phyloP scores from a whole-genome alignment of 768 basidiomycete genomes.

The Russula ochroleuca region DNA sequence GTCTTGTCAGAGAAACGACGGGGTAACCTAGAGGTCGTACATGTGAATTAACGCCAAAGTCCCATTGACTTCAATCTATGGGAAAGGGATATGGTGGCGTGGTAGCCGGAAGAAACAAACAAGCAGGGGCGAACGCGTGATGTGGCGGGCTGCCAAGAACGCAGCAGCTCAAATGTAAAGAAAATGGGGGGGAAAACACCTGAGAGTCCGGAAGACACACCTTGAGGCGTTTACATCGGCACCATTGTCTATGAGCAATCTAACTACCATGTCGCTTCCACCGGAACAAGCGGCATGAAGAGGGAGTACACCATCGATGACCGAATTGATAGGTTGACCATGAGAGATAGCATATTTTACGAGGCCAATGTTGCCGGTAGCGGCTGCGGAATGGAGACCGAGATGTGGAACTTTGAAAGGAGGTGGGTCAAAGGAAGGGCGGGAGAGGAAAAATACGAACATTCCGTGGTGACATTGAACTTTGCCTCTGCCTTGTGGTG shows the following conservation, averaged over 20 bases:
- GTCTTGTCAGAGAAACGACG: constrained; percentile 70
- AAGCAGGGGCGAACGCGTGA: background rate
- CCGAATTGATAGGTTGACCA: constrained; percentile 95
- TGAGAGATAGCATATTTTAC: constrained; percentile 90
- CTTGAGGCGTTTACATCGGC: constrained; percentile 98
- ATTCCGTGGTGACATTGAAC: constrained; percentile 53
- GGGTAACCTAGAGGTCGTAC: constrained; percentile 48
- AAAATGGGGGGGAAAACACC: background rate
- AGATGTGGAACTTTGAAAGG: constrained; percentile 61
- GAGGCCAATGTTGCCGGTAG: constrained; percentile 84
- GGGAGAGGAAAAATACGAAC: constrained; percentile 34
- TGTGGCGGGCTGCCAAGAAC: background rate
- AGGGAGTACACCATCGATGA: constrained; percentile 94
- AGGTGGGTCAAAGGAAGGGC: background rate
- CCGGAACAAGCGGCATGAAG: constrained; percentile 92
- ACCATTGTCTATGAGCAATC: constrained; percentile 83
- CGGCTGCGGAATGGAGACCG: constrained; percentile 72
- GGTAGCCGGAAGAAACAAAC: constrained; percentile 3
- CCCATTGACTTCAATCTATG: background rate
- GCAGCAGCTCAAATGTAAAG: background rate
- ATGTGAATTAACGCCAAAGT: background rate
- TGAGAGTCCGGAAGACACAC: constrained; percentile 40
- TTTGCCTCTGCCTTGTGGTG: constrained; percentile 43
- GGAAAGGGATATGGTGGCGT: constrained; percentile 5
- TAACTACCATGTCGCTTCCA: constrained; percentile 84